A percentile compares a stretch with the other conserved stretches of the same genome.
Conservation (phyloP, 2,329 filamentous ascomycete species). For the Hirsutella rhossiliensis region DNA sequence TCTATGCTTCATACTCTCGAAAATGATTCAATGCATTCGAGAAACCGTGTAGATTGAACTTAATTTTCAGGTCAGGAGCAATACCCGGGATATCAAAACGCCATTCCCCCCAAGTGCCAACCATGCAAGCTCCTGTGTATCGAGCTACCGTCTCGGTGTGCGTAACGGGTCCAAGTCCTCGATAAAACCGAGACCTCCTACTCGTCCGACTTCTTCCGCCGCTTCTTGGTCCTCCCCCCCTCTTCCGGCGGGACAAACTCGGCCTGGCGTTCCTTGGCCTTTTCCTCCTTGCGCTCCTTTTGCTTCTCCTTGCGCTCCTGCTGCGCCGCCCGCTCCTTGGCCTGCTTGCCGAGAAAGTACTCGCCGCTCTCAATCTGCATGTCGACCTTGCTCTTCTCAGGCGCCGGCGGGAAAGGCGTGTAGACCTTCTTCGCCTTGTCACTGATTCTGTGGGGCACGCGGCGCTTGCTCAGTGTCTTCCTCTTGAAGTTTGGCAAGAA, state of each 20-base stretch:
- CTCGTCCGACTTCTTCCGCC: constrained; percentile 43
- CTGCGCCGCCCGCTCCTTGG: constrained; percentile 72
- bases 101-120: neutral
- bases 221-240: constrained; percentile 48
- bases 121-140: neutral
- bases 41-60: neutral
- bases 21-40: too few relatives aligned
- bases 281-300: constrained; percentile 77
- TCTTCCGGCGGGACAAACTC: constrained; percentile 86
- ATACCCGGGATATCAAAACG: constrained; percentile 6
- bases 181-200: neutral
- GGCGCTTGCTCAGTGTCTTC: constrained; percentile 73
- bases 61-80: constrained; percentile 5
- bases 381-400: constrained; percentile 98
- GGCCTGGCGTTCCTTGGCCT: constrained; percentile 70
- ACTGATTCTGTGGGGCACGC: constrained; percentile 70
- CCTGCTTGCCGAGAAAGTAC: constrained; percentile 89
- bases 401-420: constrained; percentile 91
- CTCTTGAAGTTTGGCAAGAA: constrained; percentile 98
- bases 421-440: constrained; percentile 93
- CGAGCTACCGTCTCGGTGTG: too few relatives aligned
- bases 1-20: too few relatives aligned
- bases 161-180: neutral
- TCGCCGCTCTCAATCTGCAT: constrained; percentile 95
- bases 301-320: constrained; percentile 77